Conservation (phyloP, 2,329 filamentous ascomycete genomes). For the Colletotrichum eleusines region DNA sequence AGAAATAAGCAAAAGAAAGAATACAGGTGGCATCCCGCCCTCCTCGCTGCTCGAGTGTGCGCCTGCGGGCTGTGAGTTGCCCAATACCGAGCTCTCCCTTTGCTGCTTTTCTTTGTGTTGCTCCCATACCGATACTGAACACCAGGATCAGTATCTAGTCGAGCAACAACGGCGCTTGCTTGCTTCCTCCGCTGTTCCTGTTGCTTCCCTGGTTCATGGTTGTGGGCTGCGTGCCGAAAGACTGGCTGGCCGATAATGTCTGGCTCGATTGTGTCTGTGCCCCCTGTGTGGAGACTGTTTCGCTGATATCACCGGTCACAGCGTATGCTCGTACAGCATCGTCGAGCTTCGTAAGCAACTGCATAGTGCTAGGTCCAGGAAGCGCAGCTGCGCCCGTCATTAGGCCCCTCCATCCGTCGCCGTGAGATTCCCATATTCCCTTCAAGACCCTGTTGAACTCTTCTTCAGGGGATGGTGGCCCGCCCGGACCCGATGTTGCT, state of each 20-base stretch:
- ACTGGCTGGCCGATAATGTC: slow-evolving; percentile 36
- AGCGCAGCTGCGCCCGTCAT: slow-evolving; percentile 60
- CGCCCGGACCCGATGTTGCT: slow-evolving; percentile 45
- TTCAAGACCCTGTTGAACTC: slow-evolving; percentile 56
- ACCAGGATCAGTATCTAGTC: slow-evolving; percentile 22
- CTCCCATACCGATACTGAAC: background rate
- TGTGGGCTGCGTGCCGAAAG: slow-evolving; percentile 39
- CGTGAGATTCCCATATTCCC: slow-evolving; percentile 59
- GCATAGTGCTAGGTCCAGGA: slow-evolving; percentile 55
- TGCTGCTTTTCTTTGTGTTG: background rate
- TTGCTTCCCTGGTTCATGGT: slow-evolving; percentile 34
- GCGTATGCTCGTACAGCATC: slow-evolving; percentile 56
- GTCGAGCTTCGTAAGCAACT: slow-evolving; percentile 62
- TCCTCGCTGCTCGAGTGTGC: background rate
- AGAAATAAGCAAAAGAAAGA: background rate
- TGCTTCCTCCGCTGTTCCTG: slow-evolving; percentile 33
- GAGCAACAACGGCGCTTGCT: slow-evolving; percentile 38
- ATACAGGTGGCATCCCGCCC: slow-evolving; percentile 6
- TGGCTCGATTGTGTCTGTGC: slow-evolving; percentile 39
- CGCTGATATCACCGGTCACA: slow-evolving; percentile 43
- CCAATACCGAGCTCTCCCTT: background rate
- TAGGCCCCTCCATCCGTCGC: slow-evolving; percentile 62
- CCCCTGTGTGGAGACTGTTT: slow-evolving; percentile 31
- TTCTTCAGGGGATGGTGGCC: slow-evolving; percentile 46
- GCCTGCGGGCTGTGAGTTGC: background rate